phyloP scores from a whole-genome alignment of 2,329 filamentous ascomycete species.

The Fusarium lyarnte region DNA sequence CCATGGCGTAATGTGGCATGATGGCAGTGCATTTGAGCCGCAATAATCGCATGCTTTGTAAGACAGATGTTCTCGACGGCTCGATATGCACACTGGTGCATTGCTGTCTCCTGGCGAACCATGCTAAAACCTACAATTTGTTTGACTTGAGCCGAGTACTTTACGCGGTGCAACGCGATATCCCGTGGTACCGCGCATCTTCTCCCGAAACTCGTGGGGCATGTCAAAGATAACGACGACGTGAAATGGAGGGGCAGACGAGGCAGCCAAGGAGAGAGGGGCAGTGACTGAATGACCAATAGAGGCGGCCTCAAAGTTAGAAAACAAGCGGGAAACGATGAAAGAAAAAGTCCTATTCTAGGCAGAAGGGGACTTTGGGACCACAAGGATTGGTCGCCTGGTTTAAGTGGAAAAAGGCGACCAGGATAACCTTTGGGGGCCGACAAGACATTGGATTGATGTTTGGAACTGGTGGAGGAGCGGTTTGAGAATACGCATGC shows the following conservation, averaged over 20 bases:
- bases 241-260: constrained; percentile 21
- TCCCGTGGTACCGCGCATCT: constrained; percentile 33
- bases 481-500: constrained; percentile 22
- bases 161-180: constrained; percentile 31
- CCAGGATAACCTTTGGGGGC: constrained; percentile 24
- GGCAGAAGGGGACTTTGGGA: constrained; percentile 33
- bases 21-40: constrained; percentile 16
- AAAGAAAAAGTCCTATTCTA: constrained; percentile 32
- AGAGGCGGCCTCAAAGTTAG: constrained; percentile 19
- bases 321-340: constrained; percentile 16
- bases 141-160: not conserved
- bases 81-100: constrained; percentile 10
- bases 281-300: constrained; percentile 10
- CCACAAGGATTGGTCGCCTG: constrained; percentile 27
- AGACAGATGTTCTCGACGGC: not conserved
- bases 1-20: constrained; percentile 20
- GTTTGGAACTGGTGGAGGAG: constrained; percentile 27
- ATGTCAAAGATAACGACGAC: constrained; percentile 12
- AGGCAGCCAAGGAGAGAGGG: constrained; percentile 30
- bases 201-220: constrained; percentile 11
- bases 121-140: not conserved
- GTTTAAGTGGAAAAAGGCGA: constrained; percentile 19
- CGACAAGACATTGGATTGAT: not conserved
- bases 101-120: constrained; percentile 23
- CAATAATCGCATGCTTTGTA: constrained; percentile 17